Percentiles rank a stretch among this genome's conserved stretches.
Conservation (phyloP, 2,329 filamentous ascomycete genomes). For the Pseudocercospora crystallina region DNA sequence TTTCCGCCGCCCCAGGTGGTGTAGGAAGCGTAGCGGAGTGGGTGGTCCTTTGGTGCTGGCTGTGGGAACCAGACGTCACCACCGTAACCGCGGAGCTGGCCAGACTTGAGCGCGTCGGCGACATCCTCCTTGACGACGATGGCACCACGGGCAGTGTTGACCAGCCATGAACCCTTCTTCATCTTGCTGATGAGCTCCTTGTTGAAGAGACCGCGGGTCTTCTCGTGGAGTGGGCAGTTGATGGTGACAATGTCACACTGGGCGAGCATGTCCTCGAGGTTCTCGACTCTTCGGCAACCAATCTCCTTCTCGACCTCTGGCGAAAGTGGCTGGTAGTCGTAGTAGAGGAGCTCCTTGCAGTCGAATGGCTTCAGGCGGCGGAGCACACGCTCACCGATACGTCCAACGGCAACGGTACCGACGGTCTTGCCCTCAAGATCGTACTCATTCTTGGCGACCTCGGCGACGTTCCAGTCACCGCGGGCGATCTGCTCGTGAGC, state of each 20-base stretch:
- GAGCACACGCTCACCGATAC: slow-evolving; percentile 96
- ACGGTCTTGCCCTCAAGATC: slow-evolving; percentile 97
- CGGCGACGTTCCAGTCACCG: slow-evolving; percentile 95
- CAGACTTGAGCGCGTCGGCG: slow-evolving; percentile 84
- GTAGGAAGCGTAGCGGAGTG: slow-evolving; percentile 78
- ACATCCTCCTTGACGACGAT: slow-evolving; percentile 99
- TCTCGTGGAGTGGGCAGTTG: slow-evolving; percentile 99
- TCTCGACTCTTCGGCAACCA: slow-evolving; percentile 84
- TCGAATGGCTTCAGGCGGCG: slow-evolving; percentile 95
- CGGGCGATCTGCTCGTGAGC: slow-evolving; percentile 88
- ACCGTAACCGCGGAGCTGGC: slow-evolving; percentile 85
- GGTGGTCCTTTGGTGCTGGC: slow-evolving; percentile 90
- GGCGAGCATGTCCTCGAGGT: slow-evolving; percentile 86
- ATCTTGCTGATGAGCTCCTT: slow-evolving; percentile 98
- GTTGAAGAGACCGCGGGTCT: slow-evolving; percentile 95
- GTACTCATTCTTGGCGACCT: slow-evolving; percentile 95
- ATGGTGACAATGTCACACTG: slow-evolving; percentile 98
- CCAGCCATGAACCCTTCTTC: slow-evolving; percentile 95
- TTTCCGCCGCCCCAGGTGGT: slow-evolving; percentile 96
- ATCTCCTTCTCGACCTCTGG: slow-evolving; percentile 91
- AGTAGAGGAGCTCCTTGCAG: slow-evolving; percentile 99
- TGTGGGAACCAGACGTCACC: slow-evolving; percentile 97
- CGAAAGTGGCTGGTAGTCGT: slow-evolving; percentile 93
- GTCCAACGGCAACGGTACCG: slow-evolving; percentile 93
- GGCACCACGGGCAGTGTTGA: slow-evolving; percentile 98